Evolutionary conservation across 495 filamentous ascomycete genomes (phyloP).

Genomic region (Tirmania nivea): DNA sequence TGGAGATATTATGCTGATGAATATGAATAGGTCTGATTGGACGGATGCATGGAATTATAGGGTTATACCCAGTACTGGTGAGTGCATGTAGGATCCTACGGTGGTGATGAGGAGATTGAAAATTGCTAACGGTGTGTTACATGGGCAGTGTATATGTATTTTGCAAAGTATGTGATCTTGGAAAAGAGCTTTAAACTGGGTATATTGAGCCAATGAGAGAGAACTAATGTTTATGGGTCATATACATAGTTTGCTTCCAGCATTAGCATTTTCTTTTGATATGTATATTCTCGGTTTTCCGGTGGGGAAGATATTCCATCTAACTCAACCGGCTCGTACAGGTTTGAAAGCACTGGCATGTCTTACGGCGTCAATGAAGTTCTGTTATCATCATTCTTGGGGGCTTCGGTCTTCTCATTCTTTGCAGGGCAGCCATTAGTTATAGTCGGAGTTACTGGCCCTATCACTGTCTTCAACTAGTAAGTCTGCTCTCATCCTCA

Average conservation of each 20-base stretch:
- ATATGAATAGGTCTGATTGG: constrained; percentile 40
- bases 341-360: constrained; percentile 47
- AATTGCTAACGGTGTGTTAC: neutral
- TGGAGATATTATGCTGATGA: neutral
- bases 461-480: constrained; percentile 76
- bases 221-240: neutral
- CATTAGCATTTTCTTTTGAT: constrained; percentile 63
- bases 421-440: constrained; percentile 59
- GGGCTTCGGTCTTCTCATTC: constrained; percentile 52
- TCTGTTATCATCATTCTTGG: constrained; percentile 54
- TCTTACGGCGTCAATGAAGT: constrained; percentile 74
- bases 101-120: neutral
- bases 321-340: neutral
- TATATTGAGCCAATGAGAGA: too few species aligned
- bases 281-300: constrained; percentile 31
- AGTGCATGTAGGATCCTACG: constrained; percentile 1
- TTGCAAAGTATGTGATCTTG: constrained; percentile 45
- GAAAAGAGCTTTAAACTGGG: too few species aligned
- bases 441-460: constrained; percentile 78
- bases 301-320: neutral
- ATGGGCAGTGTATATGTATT: constrained; percentile 57
- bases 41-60: constrained; percentile 69
- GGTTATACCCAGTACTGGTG: constrained; percentile 46
- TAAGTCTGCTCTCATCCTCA: constrained; percentile 12
- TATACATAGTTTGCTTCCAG: constrained; percentile 46